phyloP scores from a whole-genome alignment of 148 eudicot species.

The Euryodendron excelsum region DNA sequence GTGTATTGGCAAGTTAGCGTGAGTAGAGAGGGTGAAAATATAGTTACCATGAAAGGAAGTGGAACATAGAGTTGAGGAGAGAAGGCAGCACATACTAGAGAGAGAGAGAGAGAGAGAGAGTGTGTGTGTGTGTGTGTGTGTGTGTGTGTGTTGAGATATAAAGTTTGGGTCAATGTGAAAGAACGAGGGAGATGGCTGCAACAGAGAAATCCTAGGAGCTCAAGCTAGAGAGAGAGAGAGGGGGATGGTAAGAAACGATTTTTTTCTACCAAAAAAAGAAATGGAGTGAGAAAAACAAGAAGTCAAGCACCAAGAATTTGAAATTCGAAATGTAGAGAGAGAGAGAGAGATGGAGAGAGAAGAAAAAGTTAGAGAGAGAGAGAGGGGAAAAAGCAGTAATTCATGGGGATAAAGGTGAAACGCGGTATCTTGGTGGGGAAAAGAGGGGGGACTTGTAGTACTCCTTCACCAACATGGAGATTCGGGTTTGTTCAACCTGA shows the following conservation, averaged over 20 bases:
- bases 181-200: background rate
- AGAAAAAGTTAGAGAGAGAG: constrained; percentile 36
- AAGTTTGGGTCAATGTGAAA: background rate
- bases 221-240: background rate
- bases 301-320: constrained; percentile 21
- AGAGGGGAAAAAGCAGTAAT: constrained; percentile 38
- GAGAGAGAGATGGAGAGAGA: constrained; percentile 19
- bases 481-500: constrained; percentile 32
- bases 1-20: too few relatives aligned
- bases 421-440: constrained; percentile 50
- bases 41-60: background rate
- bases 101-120: too few relatives aligned
- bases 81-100: too few relatives aligned
- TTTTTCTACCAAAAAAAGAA: background rate
- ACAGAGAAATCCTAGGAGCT: background rate
- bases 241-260: background rate
- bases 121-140: background rate
- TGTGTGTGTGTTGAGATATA: background rate
- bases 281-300: background rate
- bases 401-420: constrained; percentile 65
- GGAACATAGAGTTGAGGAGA: background rate
- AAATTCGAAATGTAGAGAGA: constrained; percentile 16
- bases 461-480: constrained; percentile 83
- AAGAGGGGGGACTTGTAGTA: constrained; percentile 48
- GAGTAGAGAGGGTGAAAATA: background rate